phyloP scores from a whole-genome alignment of 768 basidiomycete species.

The Mycena olivaceomarginata region DNA sequence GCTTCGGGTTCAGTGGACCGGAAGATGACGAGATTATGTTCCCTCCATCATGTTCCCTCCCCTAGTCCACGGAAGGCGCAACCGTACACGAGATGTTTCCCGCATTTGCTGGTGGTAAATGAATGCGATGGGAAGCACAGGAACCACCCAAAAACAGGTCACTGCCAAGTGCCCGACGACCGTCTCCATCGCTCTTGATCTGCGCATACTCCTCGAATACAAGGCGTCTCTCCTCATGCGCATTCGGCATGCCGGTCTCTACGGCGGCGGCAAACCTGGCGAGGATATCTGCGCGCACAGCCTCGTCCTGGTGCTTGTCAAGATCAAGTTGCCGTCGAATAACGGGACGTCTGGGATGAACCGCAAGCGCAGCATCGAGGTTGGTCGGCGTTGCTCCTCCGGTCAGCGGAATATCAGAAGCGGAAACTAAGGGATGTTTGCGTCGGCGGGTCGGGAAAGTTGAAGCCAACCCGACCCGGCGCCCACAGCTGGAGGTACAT shows the following conservation, averaged over 20 bases:
- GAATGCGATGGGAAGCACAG: too few relatives aligned
- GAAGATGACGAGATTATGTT: too few relatives aligned
- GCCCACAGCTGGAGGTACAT: constrained; percentile 73
- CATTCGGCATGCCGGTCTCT: background rate
- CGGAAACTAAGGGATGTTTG: constrained; percentile 52
- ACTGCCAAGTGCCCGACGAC: too few relatives aligned
- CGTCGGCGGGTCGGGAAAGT: constrained; percentile 47
- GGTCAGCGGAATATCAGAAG: constrained; percentile 47
- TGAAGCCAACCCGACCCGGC: constrained; percentile 58
- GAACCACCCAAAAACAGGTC: too few relatives aligned
- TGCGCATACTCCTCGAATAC: background rate
- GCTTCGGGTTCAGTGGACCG: too few relatives aligned
- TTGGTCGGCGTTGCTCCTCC: constrained; percentile 31
- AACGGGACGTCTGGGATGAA: background rate
- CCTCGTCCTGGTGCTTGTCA: background rate
- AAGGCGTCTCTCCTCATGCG: background rate
- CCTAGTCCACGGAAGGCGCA: too few relatives aligned
- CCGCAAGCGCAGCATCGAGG: background rate
- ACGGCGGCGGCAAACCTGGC: background rate
- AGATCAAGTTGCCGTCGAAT: background rate
- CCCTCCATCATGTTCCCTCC: too few relatives aligned
- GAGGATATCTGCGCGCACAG: background rate
- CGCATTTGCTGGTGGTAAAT: too few relatives aligned
- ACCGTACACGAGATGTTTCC: too few relatives aligned
- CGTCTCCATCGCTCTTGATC: too few relatives aligned